phyloP scores from a whole-genome alignment of 2,329 filamentous ascomycete species.

The Fusarium sp. region DNA sequence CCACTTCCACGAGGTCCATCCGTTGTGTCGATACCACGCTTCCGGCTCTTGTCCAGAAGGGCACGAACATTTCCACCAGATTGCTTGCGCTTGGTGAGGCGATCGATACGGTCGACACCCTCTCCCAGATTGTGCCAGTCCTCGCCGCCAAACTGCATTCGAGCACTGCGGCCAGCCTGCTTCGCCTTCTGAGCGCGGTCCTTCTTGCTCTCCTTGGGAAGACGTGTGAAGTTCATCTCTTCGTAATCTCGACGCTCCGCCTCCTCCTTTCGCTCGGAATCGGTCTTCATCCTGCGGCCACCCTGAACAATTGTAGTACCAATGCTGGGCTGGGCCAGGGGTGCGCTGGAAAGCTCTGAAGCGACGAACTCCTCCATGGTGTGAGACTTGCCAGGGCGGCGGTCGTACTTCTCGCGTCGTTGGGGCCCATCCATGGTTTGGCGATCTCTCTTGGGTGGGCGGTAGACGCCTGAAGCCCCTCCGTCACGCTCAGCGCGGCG shows the following conservation, averaged over 20 bases:
- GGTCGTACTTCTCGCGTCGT: conserved; percentile 67
- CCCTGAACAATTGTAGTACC: conserved; percentile 86
- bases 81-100: conserved; percentile 79
- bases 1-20: conserved; percentile 78
- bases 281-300: conserved; percentile 82
- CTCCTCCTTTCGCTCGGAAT: conserved; percentile 80
- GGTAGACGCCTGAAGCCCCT: conserved; percentile 78
- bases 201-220: conserved; percentile 90
- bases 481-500: conserved; percentile 45
- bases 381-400: conserved; percentile 76
- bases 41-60: conserved; percentile 85
- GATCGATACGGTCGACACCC: conserved; percentile 86
- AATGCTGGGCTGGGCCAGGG: conserved; percentile 87
- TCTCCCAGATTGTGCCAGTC: conserved; percentile 90
- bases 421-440: conserved; percentile 82
- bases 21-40: conserved; percentile 74
- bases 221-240: conserved; percentile 88
- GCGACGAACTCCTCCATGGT: conserved; percentile 93
- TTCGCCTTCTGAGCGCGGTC: conserved; percentile 74
- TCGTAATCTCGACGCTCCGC: conserved; percentile 86
- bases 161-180: conserved; percentile 59
- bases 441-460: conserved; percentile 87
- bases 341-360: conserved; percentile 84
- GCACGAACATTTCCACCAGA: conserved; percentile 66
- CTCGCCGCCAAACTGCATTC: conserved; percentile 86